Evolutionary conservation across 345 rosid species (phyloP).

Genomic region (Populus deltoides): DNA sequence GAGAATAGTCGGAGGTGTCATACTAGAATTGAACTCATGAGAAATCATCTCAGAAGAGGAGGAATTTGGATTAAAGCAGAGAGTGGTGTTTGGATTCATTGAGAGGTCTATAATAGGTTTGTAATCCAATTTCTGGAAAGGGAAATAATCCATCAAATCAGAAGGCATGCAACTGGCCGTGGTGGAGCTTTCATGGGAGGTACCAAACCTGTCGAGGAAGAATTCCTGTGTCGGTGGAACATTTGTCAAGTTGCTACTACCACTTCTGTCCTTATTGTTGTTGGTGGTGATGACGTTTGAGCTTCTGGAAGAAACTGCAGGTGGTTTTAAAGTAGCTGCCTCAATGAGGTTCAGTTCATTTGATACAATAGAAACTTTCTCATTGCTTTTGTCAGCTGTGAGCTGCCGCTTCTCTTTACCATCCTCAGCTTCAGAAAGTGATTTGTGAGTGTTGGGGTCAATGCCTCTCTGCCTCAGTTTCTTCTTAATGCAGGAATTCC

Average conservation of each 20-base stretch:
- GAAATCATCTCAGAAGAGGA: slow-evolving; percentile 29
- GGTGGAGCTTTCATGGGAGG: slow-evolving; percentile 24
- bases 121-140: slow-evolving; percentile 57
- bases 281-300: slow-evolving; percentile 10
- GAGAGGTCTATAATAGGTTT: slow-evolving; percentile 40
- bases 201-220: slow-evolving; percentile 41
- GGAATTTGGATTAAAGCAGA: slow-evolving; percentile 42
- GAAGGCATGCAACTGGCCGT: slow-evolving; percentile 26
- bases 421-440: slow-evolving; percentile 43
- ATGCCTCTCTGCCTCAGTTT: slow-evolving; percentile 31
- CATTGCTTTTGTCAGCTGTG: slow-evolving; percentile 14
- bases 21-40: slow-evolving; percentile 25
- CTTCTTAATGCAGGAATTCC: slow-evolving; percentile 33
- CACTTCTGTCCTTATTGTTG: not conserved
- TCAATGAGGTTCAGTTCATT: slow-evolving; percentile 16
- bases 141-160: slow-evolving; percentile 47
- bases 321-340: slow-evolving; percentile 23
- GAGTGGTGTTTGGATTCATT: slow-evolving; percentile 22
- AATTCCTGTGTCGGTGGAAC: slow-evolving; percentile 42
- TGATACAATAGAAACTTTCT: slow-evolving; percentile 21
- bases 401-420: slow-evolving; percentile 32
- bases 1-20: slow-evolving; percentile 22
- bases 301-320: slow-evolving; percentile 21
- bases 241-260: slow-evolving; percentile 7
- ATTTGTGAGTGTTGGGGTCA: slow-evolving; percentile 30